Evolutionary conservation across 163 green algal genomes (phyloP).

Genomic region (Prototheca wickerhamii): DNA sequence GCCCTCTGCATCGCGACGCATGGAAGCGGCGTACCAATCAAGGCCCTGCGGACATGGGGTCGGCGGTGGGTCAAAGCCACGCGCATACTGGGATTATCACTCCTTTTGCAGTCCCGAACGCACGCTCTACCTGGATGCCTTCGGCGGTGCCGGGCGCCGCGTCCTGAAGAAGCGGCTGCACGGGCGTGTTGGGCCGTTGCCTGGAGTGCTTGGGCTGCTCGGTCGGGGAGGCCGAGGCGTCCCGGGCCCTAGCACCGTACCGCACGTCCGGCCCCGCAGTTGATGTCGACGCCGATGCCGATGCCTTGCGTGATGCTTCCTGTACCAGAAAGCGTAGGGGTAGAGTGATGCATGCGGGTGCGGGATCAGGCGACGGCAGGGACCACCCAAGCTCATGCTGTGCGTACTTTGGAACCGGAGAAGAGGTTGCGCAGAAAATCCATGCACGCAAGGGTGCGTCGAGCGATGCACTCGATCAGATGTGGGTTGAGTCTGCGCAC

Average conservation of each 20-base stretch:
- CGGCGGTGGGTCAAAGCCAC: too few species aligned
- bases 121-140: neutral
- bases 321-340: neutral
- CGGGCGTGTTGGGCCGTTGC: neutral
- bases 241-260: too few species aligned
- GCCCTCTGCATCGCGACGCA: conserved; percentile 1
- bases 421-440: neutral
- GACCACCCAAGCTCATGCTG: too few species aligned
- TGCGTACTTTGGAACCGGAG: neutral
- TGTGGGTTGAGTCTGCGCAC: too few species aligned
- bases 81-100: neutral
- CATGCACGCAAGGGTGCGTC: neutral
- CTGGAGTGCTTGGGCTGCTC: neutral
- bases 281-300: too few species aligned
- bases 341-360: neutral
- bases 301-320: too few species aligned
- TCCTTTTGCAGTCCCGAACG: neutral
- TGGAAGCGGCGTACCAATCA: neutral
- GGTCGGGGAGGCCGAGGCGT: neutral
- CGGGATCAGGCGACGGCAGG: neutral
- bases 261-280: too few species aligned
- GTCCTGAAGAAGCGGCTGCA: neutral
- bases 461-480: too few species aligned
- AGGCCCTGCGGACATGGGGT: conserved; percentile 3
- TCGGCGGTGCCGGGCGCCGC: too few species aligned